phyloP scores from a whole-genome alignment of 75 land plant species.

The Pinus taeda region DNA sequence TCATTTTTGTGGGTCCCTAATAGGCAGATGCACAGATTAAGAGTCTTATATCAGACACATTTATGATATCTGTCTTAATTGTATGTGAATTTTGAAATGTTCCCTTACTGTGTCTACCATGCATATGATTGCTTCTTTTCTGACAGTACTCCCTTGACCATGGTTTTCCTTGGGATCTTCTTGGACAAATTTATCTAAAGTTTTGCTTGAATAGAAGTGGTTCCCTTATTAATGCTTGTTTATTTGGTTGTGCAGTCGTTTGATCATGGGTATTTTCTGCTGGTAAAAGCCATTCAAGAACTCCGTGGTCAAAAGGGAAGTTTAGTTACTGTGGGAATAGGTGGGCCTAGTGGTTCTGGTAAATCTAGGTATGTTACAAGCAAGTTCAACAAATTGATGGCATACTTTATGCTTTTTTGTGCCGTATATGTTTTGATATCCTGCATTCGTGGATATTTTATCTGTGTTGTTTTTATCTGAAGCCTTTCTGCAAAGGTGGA shows the following conservation, averaged over 20 bases:
- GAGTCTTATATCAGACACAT: background rate
- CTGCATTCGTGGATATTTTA: conserved; percentile 5
- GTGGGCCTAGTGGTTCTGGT: conserved; percentile 98
- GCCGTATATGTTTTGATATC: background rate
- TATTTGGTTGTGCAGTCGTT: conserved; percentile 56
- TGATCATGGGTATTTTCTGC: conserved; percentile 89
- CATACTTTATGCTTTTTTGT: background rate
- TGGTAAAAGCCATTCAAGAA: conserved; percentile 97
- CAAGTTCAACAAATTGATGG: background rate
- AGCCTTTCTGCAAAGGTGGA: conserved; percentile 97
- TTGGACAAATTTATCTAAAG: background rate
- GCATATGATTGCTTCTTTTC: background rate
- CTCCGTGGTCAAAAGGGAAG: conserved; percentile 81
- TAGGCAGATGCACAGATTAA: no score
- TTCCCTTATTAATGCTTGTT: background rate
- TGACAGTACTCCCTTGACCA: background rate
- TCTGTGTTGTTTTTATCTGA: conserved; percentile 14
- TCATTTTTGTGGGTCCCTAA: no score
- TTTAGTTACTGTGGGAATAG: conserved; percentile 89
- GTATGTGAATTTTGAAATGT: background rate
- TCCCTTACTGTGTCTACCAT: background rate
- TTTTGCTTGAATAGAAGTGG: background rate
- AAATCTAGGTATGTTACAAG: conserved; percentile 73
- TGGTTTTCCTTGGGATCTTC: background rate
- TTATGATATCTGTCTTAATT: background rate